Evolutionary conservation across 257 asterid genomes (phyloP), one percentile per base, ranked within the genome.

Genomic region (Thymus mandschuricus): DNA sequence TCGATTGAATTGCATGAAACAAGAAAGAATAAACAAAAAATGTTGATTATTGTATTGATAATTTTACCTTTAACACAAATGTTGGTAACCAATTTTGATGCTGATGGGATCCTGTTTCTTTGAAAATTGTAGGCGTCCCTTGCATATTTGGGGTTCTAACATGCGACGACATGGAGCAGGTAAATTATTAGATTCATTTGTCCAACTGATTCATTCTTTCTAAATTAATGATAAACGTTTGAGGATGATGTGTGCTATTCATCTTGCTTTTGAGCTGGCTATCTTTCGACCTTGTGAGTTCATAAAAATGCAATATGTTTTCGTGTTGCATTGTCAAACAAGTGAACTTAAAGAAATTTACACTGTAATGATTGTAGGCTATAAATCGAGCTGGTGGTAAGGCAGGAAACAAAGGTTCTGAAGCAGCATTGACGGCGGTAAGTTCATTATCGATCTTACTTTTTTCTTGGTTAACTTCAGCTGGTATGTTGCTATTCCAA

Each of bases 71-170:
- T 28, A 4, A 6, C 8, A 10, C 27, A 28, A 0, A 28, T 60
- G 60, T 60, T 59, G 50, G 9, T 43, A 52, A 66, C 64, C 38
- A 15, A 68, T 76, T 48, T 50, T 62, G 33, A 60, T 64, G 49
- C 68, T 41, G 68, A 62, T 62, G 73, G 52, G 55, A 30, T 72
- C 52, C 52, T 73, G 55, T n/a, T 11, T n/a, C 7, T 29, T 60
- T 57, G 46, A 64, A 70, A 68, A 59, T 58, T 74, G 64, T 84
- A 92, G 96, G 97, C 70, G 96, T 92, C 66, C 97, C 98, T 66
- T 93, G 98, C 96, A 84, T 93, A 80, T 93, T 92, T 75, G 95
- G 98, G 54, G 96, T 92, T 61, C 70, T 92, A 77, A 92, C 98
- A 29, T 90, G 96, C 68, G 96, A 93, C 8, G 71, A 81, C 82